phyloP scores from a whole-genome alignment of 139 green algal species.

The Coelastrella sp. region DNA sequence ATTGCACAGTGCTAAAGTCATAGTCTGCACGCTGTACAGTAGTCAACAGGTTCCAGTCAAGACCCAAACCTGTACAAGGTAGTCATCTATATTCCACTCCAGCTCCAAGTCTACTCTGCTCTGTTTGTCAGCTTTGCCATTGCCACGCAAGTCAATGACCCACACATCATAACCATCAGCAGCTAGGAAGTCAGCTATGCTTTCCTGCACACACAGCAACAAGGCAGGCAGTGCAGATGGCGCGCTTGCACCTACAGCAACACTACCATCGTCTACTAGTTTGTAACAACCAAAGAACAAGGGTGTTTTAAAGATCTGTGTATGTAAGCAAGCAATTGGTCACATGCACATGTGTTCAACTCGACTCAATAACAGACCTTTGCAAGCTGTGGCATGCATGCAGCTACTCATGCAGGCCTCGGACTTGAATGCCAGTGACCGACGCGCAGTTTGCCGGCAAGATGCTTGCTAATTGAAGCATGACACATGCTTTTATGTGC shows the following conservation, averaged over 20 bases:
- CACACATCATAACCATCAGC: constrained; percentile 60
- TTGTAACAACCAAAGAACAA: too few species aligned
- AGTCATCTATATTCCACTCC: constrained; percentile 27
- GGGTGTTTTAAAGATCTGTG: too few species aligned
- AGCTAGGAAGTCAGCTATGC: constrained; percentile 57
- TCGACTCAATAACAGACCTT: neutral
- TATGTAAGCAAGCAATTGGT: neutral
- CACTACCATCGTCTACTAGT: too few species aligned
- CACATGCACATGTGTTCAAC: neutral
- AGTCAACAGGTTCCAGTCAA: too few species aligned
- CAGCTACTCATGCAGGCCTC: neutral
- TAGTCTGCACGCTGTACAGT: too few species aligned
- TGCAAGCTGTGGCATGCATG: neutral
- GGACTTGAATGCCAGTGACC: too few species aligned
- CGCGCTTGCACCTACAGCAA: too few species aligned
- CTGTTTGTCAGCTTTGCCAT: constrained; percentile 59
- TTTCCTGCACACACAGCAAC: constrained; percentile 17
- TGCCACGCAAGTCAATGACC: constrained; percentile 60
- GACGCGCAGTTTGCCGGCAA: too few species aligned
- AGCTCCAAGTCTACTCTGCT: constrained; percentile 16
- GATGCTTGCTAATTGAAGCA: too few species aligned
- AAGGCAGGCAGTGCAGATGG: neutral
- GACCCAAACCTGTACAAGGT: constrained; percentile 14
- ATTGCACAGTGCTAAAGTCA: too few species aligned
- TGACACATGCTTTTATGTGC: too few species aligned